Evolutionary conservation across 768 basidiomycete species (phyloP).

Genomic region (Russula sp.): DNA sequence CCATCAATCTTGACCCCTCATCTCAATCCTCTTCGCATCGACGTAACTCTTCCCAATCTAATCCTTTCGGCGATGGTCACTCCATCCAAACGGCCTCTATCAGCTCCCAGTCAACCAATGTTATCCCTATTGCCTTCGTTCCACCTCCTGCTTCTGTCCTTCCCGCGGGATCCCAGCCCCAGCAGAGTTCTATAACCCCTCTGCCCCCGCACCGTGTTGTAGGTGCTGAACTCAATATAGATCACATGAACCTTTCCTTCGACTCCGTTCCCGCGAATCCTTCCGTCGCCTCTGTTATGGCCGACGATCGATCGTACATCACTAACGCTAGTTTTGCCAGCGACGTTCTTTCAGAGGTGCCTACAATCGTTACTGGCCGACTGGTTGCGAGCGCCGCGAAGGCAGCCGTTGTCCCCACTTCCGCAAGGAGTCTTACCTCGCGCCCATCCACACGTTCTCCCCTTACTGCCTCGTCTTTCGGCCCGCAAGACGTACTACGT

Average conservation of each 20-base stretch:
- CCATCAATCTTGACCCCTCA: slow-evolving; percentile 56
- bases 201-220: slow-evolving; percentile 52
- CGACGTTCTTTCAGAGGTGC: slow-evolving; percentile 74
- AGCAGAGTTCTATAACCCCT: slow-evolving; percentile 30
- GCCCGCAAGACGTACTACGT: slow-evolving; percentile 54
- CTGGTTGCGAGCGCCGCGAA: slow-evolving; percentile 73
- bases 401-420: slow-evolving; percentile 59
- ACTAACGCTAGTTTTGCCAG: slow-evolving; percentile 71
- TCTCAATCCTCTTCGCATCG: slow-evolving; percentile 28
- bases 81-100: slow-evolving; percentile 74
- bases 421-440: slow-evolving; percentile 37
- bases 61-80: slow-evolving; percentile 72
- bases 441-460: slow-evolving; percentile 54
- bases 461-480: slow-evolving; percentile 64
- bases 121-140: slow-evolving; percentile 81
- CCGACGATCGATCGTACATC: slow-evolving; percentile 60
- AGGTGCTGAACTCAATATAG: slow-evolving; percentile 56
- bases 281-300: slow-evolving; percentile 45
- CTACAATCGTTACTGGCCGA: slow-evolving; percentile 72
- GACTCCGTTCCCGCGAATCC: slow-evolving; percentile 38
- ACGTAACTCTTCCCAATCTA: slow-evolving; percentile 36
- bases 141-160: slow-evolving; percentile 44
- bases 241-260: slow-evolving; percentile 55
- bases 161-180: slow-evolving; percentile 18
- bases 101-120: slow-evolving; percentile 75